phyloP scores from a whole-genome alignment of 768 basidiomycete species.

The Ephemerocybe angulata region DNA sequence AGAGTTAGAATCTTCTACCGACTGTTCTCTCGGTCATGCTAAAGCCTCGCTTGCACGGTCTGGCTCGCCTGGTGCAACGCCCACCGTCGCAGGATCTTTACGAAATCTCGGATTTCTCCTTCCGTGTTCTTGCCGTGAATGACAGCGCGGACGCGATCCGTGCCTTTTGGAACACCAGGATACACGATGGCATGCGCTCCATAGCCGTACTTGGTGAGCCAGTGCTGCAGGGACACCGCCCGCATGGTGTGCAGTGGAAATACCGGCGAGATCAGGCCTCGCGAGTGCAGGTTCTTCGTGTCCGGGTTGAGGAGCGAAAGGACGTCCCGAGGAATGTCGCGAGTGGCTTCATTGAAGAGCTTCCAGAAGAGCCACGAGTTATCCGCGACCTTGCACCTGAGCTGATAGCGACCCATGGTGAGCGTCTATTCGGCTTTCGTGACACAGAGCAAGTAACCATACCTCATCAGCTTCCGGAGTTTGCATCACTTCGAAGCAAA shows the following conservation, averaged over 20 bases:
- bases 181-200: not conserved
- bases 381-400: not conserved
- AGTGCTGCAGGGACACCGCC: not conserved
- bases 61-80: not conserved
- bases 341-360: not conserved
- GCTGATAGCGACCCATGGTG: not conserved
- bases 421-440: not conserved
- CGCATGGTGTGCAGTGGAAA: not conserved
- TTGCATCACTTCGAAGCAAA: slow-evolving; percentile 2
- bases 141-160: not conserved
- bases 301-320: not conserved
- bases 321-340: not conserved
- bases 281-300: not conserved
- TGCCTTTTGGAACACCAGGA: not conserved
- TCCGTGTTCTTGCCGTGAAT: not conserved
- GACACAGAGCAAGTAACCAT: not conserved
- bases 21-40: too few relatives aligned
- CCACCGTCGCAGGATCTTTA: not conserved
- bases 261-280: not conserved
- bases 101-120: not conserved
- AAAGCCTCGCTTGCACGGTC: not conserved
- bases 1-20: too few relatives aligned
- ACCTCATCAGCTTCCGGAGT: not conserved
- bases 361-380: not conserved
- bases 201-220: not conserved